A percentile compares a stretch with the other conserved stretches of the same genome.
Evolutionary conservation across 2,329 filamentous ascomycete species (phyloP).

Genomic region (Chrysosporium queenslandicum): DNA sequence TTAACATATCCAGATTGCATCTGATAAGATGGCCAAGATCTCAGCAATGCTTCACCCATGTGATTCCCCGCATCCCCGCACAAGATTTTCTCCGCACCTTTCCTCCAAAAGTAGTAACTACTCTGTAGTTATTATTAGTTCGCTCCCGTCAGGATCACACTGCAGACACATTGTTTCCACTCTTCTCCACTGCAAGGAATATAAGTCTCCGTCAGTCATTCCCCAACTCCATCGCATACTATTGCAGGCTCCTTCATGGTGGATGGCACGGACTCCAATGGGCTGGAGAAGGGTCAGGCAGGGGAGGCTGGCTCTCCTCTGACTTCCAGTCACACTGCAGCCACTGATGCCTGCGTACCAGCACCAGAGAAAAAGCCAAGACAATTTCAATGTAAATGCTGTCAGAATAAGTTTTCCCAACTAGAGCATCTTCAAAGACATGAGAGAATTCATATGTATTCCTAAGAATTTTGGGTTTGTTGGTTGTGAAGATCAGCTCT

Average conservation of each 20-base stretch:
- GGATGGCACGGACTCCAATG: slow-evolving; percentile 2
- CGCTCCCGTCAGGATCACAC: too few species aligned
- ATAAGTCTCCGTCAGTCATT: background rate
- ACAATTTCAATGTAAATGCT: slow-evolving; percentile 33
- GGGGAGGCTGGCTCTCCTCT: slow-evolving; percentile 3
- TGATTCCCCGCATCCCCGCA: slow-evolving; percentile 6
- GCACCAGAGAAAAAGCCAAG: slow-evolving; percentile 10
- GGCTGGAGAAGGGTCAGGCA: background rate
- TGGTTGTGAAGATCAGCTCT: background rate
- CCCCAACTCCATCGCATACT: background rate
- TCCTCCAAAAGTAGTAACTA: too few species aligned
- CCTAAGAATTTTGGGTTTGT: background rate
- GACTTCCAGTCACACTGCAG: slow-evolving; percentile 1
- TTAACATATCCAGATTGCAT: too few species aligned
- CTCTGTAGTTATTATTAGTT: background rate
- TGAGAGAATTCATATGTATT: slow-evolving; percentile 28
- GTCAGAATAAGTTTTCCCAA: slow-evolving; percentile 39
- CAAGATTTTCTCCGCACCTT: slow-evolving; percentile 2
- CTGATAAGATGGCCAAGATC: too few species aligned
- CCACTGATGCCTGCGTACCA: background rate
- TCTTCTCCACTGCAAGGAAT: background rate
- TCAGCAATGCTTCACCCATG: background rate
- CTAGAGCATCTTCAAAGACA: slow-evolving; percentile 43
- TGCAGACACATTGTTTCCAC: too few species aligned
- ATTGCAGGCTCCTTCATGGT: background rate